phyloP scores from a whole-genome alignment of 352 stramenopile genomes.

The Phytopythium mirpurense region DNA sequence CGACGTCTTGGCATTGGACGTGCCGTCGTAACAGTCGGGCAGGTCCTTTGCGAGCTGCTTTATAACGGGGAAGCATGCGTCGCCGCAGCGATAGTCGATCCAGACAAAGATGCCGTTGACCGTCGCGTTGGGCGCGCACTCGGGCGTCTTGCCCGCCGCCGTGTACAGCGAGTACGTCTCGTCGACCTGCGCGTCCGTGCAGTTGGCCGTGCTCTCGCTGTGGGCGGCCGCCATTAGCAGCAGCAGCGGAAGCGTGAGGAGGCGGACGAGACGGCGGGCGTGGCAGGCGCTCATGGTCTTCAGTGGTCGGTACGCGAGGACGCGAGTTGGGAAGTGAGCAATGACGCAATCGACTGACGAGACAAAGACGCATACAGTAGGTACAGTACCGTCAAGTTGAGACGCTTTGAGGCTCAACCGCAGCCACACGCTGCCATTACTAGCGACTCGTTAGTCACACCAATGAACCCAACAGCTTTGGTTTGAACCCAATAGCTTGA shows the following conservation, averaged over 20 bases:
- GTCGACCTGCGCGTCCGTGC: background rate
- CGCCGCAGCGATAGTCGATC: conserved; percentile 3
- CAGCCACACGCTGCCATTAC: too few relatives aligned
- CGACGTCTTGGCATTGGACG: background rate
- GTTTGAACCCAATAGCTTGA: too few relatives aligned
- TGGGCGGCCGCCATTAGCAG: background rate
- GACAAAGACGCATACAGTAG: too few relatives aligned
- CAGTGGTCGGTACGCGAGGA: background rate
- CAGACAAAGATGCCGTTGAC: conserved; percentile 4
- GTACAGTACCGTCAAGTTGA: too few relatives aligned
- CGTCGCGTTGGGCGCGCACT: conserved; percentile 4
- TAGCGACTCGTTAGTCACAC: too few relatives aligned
- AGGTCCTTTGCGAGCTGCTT: conserved; percentile 1
- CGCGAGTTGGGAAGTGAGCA: background rate
- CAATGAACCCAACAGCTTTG: too few relatives aligned
- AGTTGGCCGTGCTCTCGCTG: background rate
- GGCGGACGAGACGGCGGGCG: background rate
- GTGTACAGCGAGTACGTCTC: background rate
- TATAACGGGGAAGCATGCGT: conserved; percentile 2
- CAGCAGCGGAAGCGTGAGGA: background rate
- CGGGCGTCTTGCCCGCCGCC: background rate
- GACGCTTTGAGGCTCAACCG: too few relatives aligned
- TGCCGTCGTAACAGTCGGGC: conserved; percentile 3
- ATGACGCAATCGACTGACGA: too few relatives aligned
- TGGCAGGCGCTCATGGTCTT: background rate